A percentile compares a stretch with the other conserved stretches of the same genome.
phyloP scores from a whole-genome alignment of 108 stramenopile species.

The Stephanodiscus minutulus region DNA sequence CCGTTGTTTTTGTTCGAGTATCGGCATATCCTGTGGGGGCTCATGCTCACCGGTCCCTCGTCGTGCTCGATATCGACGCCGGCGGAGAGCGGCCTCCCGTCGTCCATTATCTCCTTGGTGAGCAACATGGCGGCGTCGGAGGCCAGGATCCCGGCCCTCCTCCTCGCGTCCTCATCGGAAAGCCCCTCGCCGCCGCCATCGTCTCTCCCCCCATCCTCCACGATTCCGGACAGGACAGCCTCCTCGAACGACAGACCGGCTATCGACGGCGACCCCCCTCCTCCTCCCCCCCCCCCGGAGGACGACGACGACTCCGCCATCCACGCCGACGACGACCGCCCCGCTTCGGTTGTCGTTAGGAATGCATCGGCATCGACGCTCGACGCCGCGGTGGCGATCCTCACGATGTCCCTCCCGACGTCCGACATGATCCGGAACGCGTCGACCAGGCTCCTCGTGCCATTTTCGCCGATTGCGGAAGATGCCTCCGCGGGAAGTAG shows the following conservation, averaged over 20 bases:
- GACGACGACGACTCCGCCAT: too few relatives aligned
- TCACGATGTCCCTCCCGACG: constrained; percentile 73
- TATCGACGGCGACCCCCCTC: constrained; percentile 30
- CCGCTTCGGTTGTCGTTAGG: too few relatives aligned
- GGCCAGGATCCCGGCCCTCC: constrained; percentile 43
- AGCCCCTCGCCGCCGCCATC: constrained; percentile 11
- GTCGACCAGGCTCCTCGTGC: constrained; percentile 43
- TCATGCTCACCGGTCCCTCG: constrained; percentile 74
- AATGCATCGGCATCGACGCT: constrained; percentile 57
- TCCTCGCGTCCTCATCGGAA: constrained; percentile 23
- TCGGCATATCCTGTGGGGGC: constrained; percentile 75
- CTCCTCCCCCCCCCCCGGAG: constrained; percentile 19
- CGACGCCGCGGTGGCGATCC: constrained; percentile 69
- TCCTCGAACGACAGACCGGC: constrained; percentile 47
- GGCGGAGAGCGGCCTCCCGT: constrained; percentile 53
- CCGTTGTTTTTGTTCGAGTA: constrained; percentile 56
- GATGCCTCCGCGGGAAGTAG: constrained; percentile 59
- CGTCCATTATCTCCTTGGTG: constrained; percentile 75
- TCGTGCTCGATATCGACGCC: constrained; percentile 29
- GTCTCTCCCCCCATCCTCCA: too few relatives aligned
- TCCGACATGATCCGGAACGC: constrained; percentile 63
- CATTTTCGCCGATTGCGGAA: constrained; percentile 57
- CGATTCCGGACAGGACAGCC: constrained; percentile 36
- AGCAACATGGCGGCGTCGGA: constrained; percentile 59
- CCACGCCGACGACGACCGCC: too few relatives aligned